Conservation (phyloP, 331 rosid species). For the Quercus phellos region DNA sequence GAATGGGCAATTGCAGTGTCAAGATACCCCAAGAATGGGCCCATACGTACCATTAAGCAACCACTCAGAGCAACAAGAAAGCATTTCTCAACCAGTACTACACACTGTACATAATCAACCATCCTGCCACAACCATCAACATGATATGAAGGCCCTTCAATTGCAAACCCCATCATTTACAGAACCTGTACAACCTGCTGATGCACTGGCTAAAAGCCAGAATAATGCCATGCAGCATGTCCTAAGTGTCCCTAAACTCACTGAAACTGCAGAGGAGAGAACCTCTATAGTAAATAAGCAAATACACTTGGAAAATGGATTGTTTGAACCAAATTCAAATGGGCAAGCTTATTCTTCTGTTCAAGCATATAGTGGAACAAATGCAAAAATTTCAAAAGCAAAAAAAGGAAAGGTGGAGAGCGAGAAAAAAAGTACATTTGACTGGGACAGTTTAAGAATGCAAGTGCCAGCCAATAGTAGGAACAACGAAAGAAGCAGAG, state of each 20-base stretch:
- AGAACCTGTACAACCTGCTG: constrained; percentile 28
- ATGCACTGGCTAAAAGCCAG: constrained; percentile 24
- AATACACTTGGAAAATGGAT: constrained; percentile 22
- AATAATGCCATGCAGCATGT: constrained; percentile 23
- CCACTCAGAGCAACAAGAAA: constrained; percentile 30
- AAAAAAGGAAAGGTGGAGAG: constrained; percentile 38
- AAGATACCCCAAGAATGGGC: constrained; percentile 30
- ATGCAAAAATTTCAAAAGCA: constrained; percentile 38
- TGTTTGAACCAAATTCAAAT: constrained; percentile 27
- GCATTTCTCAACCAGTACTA: constrained; percentile 27
- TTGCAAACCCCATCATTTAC: constrained; percentile 23
- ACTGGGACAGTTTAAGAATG: constrained; percentile 87
- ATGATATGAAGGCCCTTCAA: constrained; percentile 25
- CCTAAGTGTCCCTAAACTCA: constrained; percentile 18
- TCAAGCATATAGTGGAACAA: constrained; percentile 28
- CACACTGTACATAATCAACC: constrained; percentile 24
- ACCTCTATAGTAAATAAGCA: constrained; percentile 27
- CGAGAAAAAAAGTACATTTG: constrained; percentile 34
- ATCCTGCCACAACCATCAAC: constrained; percentile 26
- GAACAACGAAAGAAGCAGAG: constrained; percentile 42
- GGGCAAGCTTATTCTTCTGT: constrained; percentile 27
- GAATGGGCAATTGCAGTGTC: constrained; percentile 26
- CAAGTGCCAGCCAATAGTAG: constrained; percentile 36
- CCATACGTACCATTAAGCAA: constrained; percentile 30
- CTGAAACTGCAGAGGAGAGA: constrained; percentile 26